Percentiles rank a stretch among this genome's conserved stretches.
Evolutionary conservation across 2,329 filamentous ascomycete species (phyloP).

Genomic region (Xylariaceae sp.): DNA sequence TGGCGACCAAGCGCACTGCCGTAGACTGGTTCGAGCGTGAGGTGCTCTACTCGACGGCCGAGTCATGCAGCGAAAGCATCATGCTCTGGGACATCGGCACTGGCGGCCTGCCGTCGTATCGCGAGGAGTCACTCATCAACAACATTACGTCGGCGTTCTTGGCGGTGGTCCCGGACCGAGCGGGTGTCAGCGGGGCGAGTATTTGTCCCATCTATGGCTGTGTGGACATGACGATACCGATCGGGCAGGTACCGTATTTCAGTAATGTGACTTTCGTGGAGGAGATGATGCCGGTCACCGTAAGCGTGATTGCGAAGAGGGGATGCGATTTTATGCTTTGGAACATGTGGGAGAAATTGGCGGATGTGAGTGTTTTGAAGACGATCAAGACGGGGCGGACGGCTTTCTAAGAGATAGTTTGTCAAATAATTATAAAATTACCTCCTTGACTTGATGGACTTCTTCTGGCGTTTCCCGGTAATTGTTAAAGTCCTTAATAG

Average conservation of each 20-base stretch:
- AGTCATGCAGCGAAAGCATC: conserved; percentile 35
- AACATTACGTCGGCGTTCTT: conserved; percentile 28
- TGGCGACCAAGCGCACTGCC: conserved; percentile 24
- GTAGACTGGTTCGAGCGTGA: conserved; percentile 34
- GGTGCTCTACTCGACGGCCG: conserved; percentile 30
- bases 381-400: too few relatives aligned
- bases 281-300: conserved; percentile 31
- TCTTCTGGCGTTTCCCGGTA: too few relatives aligned
- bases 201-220: conserved; percentile 33
- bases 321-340: conserved; percentile 37
- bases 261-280: conserved; percentile 34
- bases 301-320: conserved; percentile 32
- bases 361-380: too few relatives aligned
- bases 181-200: conserved; percentile 25
- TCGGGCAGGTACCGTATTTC: conserved; percentile 36
- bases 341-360: too few relatives aligned
- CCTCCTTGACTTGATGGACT: too few relatives aligned
- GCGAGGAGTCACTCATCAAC: conserved; percentile 31
- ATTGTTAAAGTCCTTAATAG: too few relatives aligned
- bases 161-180: conserved; percentile 24
- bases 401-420: too few relatives aligned
- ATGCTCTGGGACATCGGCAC: conserved; percentile 39
- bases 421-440: too few relatives aligned
- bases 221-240: conserved; percentile 37
- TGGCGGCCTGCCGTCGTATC: conserved; percentile 34